A percentile compares a stretch with the other conserved stretches of the same genome.
phyloP scores from a whole-genome alignment of 257 asterid species.

The Buddleja alternifolia region DNA sequence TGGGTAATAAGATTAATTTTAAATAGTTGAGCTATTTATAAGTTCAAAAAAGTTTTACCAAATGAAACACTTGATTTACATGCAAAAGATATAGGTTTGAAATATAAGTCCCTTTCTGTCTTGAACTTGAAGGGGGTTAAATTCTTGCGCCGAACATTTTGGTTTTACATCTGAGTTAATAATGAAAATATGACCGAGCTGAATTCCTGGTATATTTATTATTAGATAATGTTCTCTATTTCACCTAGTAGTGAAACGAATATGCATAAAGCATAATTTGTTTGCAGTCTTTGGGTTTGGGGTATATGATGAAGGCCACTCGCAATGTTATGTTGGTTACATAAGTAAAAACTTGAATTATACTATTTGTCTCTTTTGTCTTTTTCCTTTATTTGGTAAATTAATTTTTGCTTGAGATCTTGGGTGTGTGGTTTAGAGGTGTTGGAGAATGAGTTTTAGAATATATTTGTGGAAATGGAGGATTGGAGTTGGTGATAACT shows the following conservation, averaged over 20 bases:
- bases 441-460: background rate
- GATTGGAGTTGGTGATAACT: background rate
- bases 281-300: background rate
- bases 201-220: background rate
- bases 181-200: background rate
- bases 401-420: too few relatives aligned
- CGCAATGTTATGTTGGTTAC: background rate
- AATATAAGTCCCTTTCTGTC: background rate
- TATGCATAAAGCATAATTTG: background rate
- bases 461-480: background rate
- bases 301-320: background rate
- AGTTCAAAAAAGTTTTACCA: background rate
- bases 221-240: background rate
- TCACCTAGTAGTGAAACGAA: background rate
- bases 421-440: background rate
- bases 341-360: too few relatives aligned
- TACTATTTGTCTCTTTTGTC: too few relatives aligned
- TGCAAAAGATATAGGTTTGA: background rate
- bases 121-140: background rate
- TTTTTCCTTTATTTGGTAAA: too few relatives aligned
- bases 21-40: background rate
- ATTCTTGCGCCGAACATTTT: background rate
- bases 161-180: background rate
- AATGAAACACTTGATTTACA: slow-evolving; percentile 5
- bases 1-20: background rate